Conservation (phyloP, 2,329 filamentous ascomycete genomes). For the Colletotrichum tofieldiae region DNA sequence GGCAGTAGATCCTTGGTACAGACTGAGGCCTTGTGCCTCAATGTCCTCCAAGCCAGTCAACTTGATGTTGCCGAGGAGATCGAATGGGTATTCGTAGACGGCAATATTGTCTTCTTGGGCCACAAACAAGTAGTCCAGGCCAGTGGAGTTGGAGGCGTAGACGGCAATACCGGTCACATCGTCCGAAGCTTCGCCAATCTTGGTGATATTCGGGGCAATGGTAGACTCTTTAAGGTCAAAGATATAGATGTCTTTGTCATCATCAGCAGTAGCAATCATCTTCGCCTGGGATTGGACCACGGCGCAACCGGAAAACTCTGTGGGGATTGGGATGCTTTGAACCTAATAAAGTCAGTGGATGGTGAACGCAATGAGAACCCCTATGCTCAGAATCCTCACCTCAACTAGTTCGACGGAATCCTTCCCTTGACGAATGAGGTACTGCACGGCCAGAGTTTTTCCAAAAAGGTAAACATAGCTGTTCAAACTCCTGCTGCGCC, state of each 20-base stretch:
- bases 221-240: conserved; percentile 59
- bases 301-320: conserved; percentile 62
- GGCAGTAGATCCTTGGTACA: conserved; percentile 56
- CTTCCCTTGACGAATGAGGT: conserved; percentile 53
- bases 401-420: conserved; percentile 55
- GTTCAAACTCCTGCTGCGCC: conserved; percentile 59
- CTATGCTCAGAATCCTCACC: conserved; percentile 44
- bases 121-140: conserved; percentile 58
- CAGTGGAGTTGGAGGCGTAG: conserved; percentile 53
- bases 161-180: conserved; percentile 60
- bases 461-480: conserved; percentile 64
- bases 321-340: conserved; percentile 59
- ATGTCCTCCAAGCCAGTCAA: conserved; percentile 59
- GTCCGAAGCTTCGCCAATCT: conserved; percentile 54
- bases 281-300: conserved; percentile 53
- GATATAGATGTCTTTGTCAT: conserved; percentile 54
- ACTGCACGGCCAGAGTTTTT: conserved; percentile 57
- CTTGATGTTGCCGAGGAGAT: conserved; percentile 54
- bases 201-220: conserved; percentile 52
- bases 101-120: conserved; percentile 56
- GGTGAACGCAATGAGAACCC: not conserved
- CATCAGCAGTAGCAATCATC: conserved; percentile 59
- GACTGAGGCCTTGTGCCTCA: conserved; percentile 58
- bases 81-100: conserved; percentile 56
- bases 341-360: conserved; percentile 48